Percentiles rank a stretch among this genome's conserved stretches.
These are phyloP conservation scores for Stagonosporopsis rhizophila DNA, from an alignment of 2,329 filamentous ascomycete species.

Conservation along the genomic window DNA sequence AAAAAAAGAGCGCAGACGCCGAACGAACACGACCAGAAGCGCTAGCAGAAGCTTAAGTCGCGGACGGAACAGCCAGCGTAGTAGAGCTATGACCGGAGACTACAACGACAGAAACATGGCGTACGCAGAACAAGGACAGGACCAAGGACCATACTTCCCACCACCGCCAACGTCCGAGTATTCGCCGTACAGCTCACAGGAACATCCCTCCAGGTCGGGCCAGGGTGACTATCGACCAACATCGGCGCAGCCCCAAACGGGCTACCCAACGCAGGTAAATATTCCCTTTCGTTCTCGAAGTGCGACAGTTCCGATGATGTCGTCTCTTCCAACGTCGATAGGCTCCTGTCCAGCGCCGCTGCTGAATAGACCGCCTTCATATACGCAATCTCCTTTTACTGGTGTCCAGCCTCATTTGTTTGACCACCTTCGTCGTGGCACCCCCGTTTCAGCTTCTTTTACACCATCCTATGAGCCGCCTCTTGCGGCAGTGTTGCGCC, in stretches of 20 bases:
- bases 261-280: slow-evolving; percentile 49
- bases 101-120: slow-evolving; percentile 38
- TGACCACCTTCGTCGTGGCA: slow-evolving; percentile 33
- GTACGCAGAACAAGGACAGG: slow-evolving; percentile 32
- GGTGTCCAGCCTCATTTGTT: slow-evolving; percentile 26
- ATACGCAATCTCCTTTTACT: slow-evolving; percentile 23
- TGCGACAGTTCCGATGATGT: slow-evolving; percentile 34
- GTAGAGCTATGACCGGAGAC: slow-evolving; percentile 35
- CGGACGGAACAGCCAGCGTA: slow-evolving; percentile 35
- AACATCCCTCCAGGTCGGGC: slow-evolving; percentile 35
- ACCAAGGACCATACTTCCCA: slow-evolving; percentile 39
- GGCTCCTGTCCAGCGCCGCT: slow-evolving; percentile 31
- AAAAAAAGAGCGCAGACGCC: slow-evolving; percentile 31
- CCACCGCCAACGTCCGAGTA: slow-evolving; percentile 45
- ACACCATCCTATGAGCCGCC: slow-evolving; percentile 47
- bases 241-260: slow-evolving; percentile 36
- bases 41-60: slow-evolving; percentile 39
- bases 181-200: slow-evolving; percentile 47
- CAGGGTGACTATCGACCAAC: slow-evolving; percentile 33
- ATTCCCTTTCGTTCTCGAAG: slow-evolving; percentile 39
- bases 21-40: slow-evolving; percentile 36
- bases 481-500: slow-evolving; percentile 42
- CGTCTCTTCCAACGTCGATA: slow-evolving; percentile 30
- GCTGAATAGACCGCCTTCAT: slow-evolving; percentile 32
- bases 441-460: slow-evolving; percentile 41